Evolutionary conservation across 495 filamentous ascomycete species (phyloP).

Genomic region (Paragyromitra xinjiangensis): DNA sequence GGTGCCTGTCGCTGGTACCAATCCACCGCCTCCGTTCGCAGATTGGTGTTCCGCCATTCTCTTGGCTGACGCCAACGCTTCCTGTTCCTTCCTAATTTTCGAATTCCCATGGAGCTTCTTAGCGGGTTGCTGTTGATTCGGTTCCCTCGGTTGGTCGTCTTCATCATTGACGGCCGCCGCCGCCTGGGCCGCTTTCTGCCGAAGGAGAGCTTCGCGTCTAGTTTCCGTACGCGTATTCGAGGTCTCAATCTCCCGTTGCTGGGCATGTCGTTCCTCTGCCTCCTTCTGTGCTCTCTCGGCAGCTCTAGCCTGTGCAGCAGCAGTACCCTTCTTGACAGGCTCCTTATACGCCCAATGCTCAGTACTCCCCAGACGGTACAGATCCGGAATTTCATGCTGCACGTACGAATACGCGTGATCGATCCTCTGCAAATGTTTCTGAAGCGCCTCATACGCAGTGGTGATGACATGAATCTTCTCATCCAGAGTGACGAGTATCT

Average conservation of each 20-base stretch:
- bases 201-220: slow-evolving; percentile 45
- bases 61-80: slow-evolving; percentile 52
- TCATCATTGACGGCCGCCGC: slow-evolving; percentile 56
- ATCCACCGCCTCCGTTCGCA: slow-evolving; percentile 46
- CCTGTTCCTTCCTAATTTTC: slow-evolving; percentile 49
- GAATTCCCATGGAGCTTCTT: slow-evolving; percentile 53
- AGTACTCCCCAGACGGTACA: slow-evolving; percentile 87
- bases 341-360: slow-evolving; percentile 97
- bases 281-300: slow-evolving; percentile 78
- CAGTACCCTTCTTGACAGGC: slow-evolving; percentile 80
- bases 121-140: slow-evolving; percentile 36
- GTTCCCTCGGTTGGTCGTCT: slow-evolving; percentile 46
- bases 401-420: slow-evolving; percentile 85
- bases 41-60: slow-evolving; percentile 55
- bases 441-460: slow-evolving; percentile 85
- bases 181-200: slow-evolving; percentile 66
- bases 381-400: slow-evolving; percentile 88
- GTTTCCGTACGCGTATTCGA: slow-evolving; percentile 51
- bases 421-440: slow-evolving; percentile 83
- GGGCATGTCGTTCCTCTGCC: slow-evolving; percentile 74
- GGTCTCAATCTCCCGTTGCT: slow-evolving; percentile 45
- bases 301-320: slow-evolving; percentile 72
- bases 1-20: slow-evolving; percentile 35
- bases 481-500: slow-evolving; percentile 84
- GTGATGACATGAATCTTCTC: slow-evolving; percentile 97